Base-by-base conservation (phyloP, 306 rosid genomes). In the Myrica gale region DNA sequence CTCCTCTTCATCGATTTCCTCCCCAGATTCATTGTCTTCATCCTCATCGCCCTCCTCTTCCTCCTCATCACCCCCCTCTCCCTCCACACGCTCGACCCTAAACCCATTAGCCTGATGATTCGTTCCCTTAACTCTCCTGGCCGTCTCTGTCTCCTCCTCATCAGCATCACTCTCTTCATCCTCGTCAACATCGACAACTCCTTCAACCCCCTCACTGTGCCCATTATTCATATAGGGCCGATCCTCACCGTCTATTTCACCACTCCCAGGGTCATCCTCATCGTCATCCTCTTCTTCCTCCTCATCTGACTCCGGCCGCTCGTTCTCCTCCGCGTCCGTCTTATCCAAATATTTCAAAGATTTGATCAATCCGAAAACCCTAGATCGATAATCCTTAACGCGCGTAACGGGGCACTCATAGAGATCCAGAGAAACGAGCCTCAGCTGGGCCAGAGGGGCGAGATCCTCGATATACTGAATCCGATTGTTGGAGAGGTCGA, bases 271-370 rank as follows among this genome's bases (percentile, higher is more conserved):
- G 26, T 93, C 98, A 48, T 93, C 98, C 77, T 92, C 98, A 0
- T 89, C 93, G 0, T 88, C 92, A 26, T 87, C 91, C 16, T 87
- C 91, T 4, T 92, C 97, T 7, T 91, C 93, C 26, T 67, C 96
- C 79, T 93, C 98, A 0, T 93, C 98, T 0, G 88, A 82, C 79
- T 93, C 98, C 0, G 98, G 97, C 50, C 95, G 81, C 86, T 90
- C 98, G 51, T 93, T 93, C 85, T 88, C 98, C 63, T 93, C 98
- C 12, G 97, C 94, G 37, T 93, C 98, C 98, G 88, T 93, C 90
- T 90, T 93, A 75, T 93, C 98, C 89, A 93, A 86, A 79, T 89
- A 93, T 85, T 85, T 88, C 4, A 93, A 79, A 76, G 95, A 90
- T 77, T 85, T 93, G 10, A 93, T 93, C 91, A 93, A 80, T 32